Conservation (phyloP, 2,329 filamentous ascomycete species). For the Cercospora sojina region DNA sequence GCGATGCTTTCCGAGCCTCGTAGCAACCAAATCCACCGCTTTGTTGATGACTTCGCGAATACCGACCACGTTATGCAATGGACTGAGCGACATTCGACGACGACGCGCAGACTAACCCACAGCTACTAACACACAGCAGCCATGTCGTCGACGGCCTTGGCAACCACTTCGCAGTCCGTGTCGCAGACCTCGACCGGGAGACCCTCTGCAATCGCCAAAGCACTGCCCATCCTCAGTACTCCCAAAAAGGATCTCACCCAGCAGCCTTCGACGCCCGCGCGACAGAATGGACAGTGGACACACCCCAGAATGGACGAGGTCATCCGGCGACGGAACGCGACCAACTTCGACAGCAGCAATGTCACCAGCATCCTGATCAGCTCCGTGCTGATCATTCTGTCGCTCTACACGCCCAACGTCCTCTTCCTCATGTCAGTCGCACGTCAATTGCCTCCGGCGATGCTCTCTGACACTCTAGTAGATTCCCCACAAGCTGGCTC, state of each 20-base stretch:
- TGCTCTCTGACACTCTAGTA: slow-evolving; percentile 3
- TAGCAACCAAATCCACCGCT: slow-evolving; percentile 2
- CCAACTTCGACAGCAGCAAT: slow-evolving; percentile 76
- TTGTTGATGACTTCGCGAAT: neutral
- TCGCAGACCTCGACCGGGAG: slow-evolving; percentile 18
- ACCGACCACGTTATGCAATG: neutral
- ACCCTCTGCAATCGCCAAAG: slow-evolving; percentile 1
- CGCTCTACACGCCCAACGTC: slow-evolving; percentile 48
- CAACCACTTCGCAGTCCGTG: slow-evolving; percentile 13
- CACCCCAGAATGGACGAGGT: slow-evolving; percentile 90
- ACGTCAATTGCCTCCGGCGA: neutral
- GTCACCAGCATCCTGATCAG: slow-evolving; percentile 70
- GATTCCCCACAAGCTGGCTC: slow-evolving; percentile 24
- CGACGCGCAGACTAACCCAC: slow-evolving; percentile 1
- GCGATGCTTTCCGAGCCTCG: neutral
- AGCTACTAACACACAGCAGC: slow-evolving; percentile 1
- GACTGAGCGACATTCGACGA: neutral
- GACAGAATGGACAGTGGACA: slow-evolving; percentile 60
- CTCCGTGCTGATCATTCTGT: slow-evolving; percentile 53
- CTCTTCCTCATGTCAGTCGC: slow-evolving; percentile 32
- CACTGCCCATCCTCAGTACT: slow-evolving; percentile 2
- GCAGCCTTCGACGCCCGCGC: slow-evolving; percentile 53
- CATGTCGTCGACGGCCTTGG: slow-evolving; percentile 33
- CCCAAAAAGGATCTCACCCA: slow-evolving; percentile 24
- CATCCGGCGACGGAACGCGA: slow-evolving; percentile 72